These are phyloP conservation scores for Podaxis sp. DNA, from an alignment of 768 basidiomycete species.

Conservation along the genomic window DNA sequence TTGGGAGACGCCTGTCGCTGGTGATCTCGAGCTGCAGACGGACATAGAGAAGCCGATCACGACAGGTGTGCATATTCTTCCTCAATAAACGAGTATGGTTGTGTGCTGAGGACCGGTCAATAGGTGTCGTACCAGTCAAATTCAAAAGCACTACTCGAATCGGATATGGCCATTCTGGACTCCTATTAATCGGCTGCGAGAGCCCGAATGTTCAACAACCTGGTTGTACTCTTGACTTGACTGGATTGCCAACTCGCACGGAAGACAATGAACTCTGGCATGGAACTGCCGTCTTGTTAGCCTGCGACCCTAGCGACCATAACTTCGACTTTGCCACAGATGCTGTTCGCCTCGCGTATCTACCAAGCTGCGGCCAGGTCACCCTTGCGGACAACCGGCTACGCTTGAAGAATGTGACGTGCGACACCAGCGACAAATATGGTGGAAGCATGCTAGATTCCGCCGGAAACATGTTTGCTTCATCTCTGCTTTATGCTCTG, in stretches of 20 bases:
- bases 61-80: not conserved
- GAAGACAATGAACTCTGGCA: conserved; percentile 4
- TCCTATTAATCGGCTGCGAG: not conserved
- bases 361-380: not conserved
- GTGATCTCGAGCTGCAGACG: not conserved
- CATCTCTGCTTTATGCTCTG: conserved; percentile 3
- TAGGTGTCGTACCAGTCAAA: not conserved
- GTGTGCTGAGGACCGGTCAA: not conserved
- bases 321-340: not conserved
- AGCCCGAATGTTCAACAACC: not conserved
- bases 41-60: conserved; percentile 1
- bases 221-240: not conserved
- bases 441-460: not conserved
- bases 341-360: not conserved
- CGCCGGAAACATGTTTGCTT: not conserved
- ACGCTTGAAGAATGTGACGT: not conserved
- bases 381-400: not conserved
- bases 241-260: not conserved
- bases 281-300: not conserved
- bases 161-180: not conserved
- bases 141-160: not conserved
- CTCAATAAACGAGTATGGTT: no score
- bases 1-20: not conserved
- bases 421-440: not conserved
- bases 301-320: conserved; percentile 2